Conservation (phyloP, 2,329 filamentous ascomycete genomes). For the Stemphylium beticola region DNA sequence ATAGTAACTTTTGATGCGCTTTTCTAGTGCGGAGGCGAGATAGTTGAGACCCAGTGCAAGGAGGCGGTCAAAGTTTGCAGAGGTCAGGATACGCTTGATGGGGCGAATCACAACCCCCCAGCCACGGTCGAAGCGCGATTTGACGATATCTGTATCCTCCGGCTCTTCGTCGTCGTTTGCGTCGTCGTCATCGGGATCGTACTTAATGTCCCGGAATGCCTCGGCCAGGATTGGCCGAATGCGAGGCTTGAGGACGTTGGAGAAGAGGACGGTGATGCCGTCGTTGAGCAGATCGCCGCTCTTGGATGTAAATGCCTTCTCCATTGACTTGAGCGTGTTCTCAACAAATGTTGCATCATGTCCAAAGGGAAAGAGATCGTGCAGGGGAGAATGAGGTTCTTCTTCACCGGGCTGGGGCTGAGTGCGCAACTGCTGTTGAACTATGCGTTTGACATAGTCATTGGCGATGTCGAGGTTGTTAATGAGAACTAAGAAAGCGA, state of each 20-base stretch:
- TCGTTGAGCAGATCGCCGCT: conserved; percentile 82
- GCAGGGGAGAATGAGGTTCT: conserved; percentile 48
- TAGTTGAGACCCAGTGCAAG: conserved; percentile 76
- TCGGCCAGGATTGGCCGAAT: conserved; percentile 85
- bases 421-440: conserved; percentile 67
- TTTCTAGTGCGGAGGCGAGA: conserved; percentile 81
- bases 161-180: conserved; percentile 56
- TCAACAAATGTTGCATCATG: conserved; percentile 75
- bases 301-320: conserved; percentile 76
- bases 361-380: conserved; percentile 78
- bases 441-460: conserved; percentile 88
- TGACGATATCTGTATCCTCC: conserved; percentile 67
- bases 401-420: conserved; percentile 48
- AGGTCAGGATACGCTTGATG: conserved; percentile 81
- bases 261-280: conserved; percentile 83
- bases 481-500: conserved; percentile 89
- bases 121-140: conserved; percentile 78
- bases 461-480: conserved; percentile 94
- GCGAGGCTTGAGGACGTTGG: conserved; percentile 83
- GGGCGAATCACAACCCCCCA: conserved; percentile 89
- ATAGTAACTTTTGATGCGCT: conserved; percentile 80
- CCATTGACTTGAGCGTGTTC: conserved; percentile 70
- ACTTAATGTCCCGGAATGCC: conserved; percentile 90
- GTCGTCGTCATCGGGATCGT: conserved; percentile 63
- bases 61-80: conserved; percentile 75